phyloP scores from a whole-genome alignment of 2,329 filamentous ascomycete genomes.

The Hymenoscyphus infarciens region DNA sequence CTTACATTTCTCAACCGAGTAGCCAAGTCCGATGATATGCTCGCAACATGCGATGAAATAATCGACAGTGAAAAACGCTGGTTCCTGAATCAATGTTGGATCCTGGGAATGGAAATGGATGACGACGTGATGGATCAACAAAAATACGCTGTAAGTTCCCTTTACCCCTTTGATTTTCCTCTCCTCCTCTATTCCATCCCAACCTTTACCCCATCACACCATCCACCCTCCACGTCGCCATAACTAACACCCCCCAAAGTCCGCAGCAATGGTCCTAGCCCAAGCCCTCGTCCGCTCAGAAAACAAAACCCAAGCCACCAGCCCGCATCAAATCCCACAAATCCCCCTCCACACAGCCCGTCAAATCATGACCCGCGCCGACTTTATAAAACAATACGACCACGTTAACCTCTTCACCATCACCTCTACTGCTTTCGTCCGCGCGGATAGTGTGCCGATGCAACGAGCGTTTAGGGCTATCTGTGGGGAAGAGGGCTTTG shows the following conservation, averaged over 20 bases:
- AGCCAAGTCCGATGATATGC: conserved; percentile 80
- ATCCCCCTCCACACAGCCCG: conserved; percentile 79
- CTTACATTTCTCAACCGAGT: conserved; percentile 85
- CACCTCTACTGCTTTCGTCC: conserved; percentile 78
- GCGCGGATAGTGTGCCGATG: conserved; percentile 95
- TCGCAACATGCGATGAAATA: conserved; percentile 70
- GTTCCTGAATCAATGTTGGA: conserved; percentile 77
- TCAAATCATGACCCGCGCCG: conserved; percentile 90
- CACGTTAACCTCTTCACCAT: conserved; percentile 95
- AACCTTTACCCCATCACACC: too few relatives aligned
- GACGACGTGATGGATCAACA: conserved; percentile 99
- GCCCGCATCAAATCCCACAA: conserved; percentile 59
- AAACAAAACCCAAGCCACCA: conserved; percentile 35
- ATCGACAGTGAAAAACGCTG: conserved; percentile 70
- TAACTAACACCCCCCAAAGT: conserved; percentile 46
- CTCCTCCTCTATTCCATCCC: too few relatives aligned
- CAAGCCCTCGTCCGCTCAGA: conserved; percentile 85
- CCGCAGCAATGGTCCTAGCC: conserved; percentile 89
- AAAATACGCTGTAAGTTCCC: conserved; percentile 79
- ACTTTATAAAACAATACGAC: conserved; percentile 92
- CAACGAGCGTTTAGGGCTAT: conserved; percentile 86
- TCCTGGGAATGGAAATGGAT: conserved; percentile 75
- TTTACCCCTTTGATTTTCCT: too few relatives aligned
- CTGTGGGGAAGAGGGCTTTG: conserved; percentile 72
- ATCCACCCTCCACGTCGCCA: too few relatives aligned